Percentiles rank a stretch among this genome's conserved stretches.
phyloP scores from a whole-genome alignment of 2,329 filamentous ascomycete species.

The Emmonsiellopsis sp. region DNA sequence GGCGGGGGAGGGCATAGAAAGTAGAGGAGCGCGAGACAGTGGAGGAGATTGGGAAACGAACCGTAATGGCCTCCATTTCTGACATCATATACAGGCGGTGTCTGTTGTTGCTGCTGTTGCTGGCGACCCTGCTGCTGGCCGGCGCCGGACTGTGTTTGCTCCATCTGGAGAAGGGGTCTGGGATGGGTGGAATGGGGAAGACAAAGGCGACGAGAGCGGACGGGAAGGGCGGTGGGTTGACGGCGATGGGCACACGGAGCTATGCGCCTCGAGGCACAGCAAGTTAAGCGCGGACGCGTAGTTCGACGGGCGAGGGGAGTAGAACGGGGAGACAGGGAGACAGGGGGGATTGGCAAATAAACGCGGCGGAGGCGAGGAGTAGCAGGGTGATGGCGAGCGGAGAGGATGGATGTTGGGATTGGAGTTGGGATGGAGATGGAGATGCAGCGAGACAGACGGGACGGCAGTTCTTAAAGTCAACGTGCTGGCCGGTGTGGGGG shows the following conservation, averaged over 20 bases:
- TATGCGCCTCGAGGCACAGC: background rate
- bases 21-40: too few relatives aligned
- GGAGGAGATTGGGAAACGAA: slow-evolving; percentile 30
- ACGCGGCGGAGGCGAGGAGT: too few relatives aligned
- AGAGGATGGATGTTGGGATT: too few relatives aligned
- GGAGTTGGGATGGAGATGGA: too few relatives aligned
- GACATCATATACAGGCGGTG: slow-evolving; percentile 61
- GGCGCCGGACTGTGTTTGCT: slow-evolving; percentile 7
- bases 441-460: too few relatives aligned
- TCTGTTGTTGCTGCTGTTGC: slow-evolving; percentile 48
- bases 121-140: slow-evolving; percentile 7
- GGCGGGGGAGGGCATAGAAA: too few relatives aligned
- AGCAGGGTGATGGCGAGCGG: too few relatives aligned
- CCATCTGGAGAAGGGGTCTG: slow-evolving; percentile 2
- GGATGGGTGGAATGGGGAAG: background rate
- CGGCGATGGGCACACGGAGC: background rate
- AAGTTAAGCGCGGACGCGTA: background rate
- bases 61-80: slow-evolving; percentile 69
- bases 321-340: too few relatives aligned
- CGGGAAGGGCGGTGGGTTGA: background rate
- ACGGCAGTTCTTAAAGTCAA: too few relatives aligned
- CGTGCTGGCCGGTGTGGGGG: too few relatives aligned
- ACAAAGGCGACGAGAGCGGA: background rate
- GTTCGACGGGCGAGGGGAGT: background rate
- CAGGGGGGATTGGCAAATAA: too few relatives aligned